phyloP scores from a whole-genome alignment of 352 stramenopile genomes.

The Globisporangium acanthophoron region DNA sequence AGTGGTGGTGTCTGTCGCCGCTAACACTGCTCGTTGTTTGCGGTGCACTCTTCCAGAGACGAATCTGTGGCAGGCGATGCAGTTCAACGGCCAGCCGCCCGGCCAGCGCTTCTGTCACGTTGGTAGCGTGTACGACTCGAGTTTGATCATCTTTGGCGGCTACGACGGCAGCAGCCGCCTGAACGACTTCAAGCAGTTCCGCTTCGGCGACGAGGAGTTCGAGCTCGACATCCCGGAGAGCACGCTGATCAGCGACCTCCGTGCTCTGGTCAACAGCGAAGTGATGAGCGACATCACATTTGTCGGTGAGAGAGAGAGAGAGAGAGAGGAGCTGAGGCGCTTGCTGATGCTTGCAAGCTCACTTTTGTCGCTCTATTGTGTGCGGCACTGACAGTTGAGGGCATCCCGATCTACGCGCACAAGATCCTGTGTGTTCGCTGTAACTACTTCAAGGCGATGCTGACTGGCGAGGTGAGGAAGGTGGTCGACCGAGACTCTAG shows the following conservation, averaged over 20 bases:
- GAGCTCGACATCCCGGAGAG: slow-evolving; percentile 83
- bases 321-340: too few species aligned
- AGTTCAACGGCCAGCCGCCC: slow-evolving; percentile 75
- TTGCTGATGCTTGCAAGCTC: neutral
- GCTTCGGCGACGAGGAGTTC: slow-evolving; percentile 76
- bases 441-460: slow-evolving; percentile 92
- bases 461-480: slow-evolving; percentile 59
- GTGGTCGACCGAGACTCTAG: neutral
- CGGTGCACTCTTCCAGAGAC: slow-evolving; percentile 25
- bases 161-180: slow-evolving; percentile 95
- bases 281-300: slow-evolving; percentile 88
- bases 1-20: neutral
- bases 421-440: slow-evolving; percentile 93
- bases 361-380: neutral
- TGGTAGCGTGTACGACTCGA: slow-evolving; percentile 88
- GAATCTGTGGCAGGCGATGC: slow-evolving; percentile 66
- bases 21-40: neutral
- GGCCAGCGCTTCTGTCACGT: slow-evolving; percentile 97
- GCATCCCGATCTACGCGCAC: slow-evolving; percentile 81
- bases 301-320: slow-evolving; percentile 39
- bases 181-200: slow-evolving; percentile 94
- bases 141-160: slow-evolving; percentile 92
- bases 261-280: slow-evolving; percentile 75
- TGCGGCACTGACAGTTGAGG: slow-evolving; percentile 50
- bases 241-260: slow-evolving; percentile 69